Base-by-base conservation (phyloP, 1,284 basidiomycete genomes). In the Taiwanofungus camphoratus region DNA sequence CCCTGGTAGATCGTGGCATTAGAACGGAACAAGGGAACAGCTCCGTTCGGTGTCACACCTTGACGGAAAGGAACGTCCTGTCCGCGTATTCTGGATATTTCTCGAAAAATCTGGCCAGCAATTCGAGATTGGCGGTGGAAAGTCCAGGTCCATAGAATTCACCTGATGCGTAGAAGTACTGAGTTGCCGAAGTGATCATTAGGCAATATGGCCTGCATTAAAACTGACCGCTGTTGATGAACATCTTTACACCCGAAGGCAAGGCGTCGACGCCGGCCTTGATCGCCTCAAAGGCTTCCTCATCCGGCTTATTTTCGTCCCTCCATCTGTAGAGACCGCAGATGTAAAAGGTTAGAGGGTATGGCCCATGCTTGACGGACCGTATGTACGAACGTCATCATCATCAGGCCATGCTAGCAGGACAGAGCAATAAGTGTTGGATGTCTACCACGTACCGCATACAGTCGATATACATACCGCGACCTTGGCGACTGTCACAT, bases 261-360 rank as follows among this genome's bases (percentile, higher is more conserved):
- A 73, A 62, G 0, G 74, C 70, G 20, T 77, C 71, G 32, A 86
- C 65, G 9, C 75, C 74, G 2, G 79, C 75, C 56, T 77, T 81
- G 67, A 87, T 79, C 4, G 77, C 66, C 30, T 70, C 73, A 46
- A 86, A 83, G 9, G 72, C 72, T 15, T 73, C 64, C 42, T 77
- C 73, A 36, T 85, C 77, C 0, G 75, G 68, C 15, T 52, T 55
- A 13, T 70, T 29, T n/a, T 29, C 64, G 21, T 44, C 57, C 64
- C 62, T 67, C 23, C 65, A 43, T 11, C 41, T 47, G 41, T 20
- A 13, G 4, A 29, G 13, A 19, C 6, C 15, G 27, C 13, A 6
- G 16, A 21, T 26, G 9, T n/a, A n/a, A n/a, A n/a, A n/a, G n/a
- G n/a, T n/a, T n/a, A n/a, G n/a, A n/a, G n/a, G n/a, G 30, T 24